Base-by-base conservation (phyloP, 1,284 basidiomycete species). In the Ganoderma multipileum region DNA sequence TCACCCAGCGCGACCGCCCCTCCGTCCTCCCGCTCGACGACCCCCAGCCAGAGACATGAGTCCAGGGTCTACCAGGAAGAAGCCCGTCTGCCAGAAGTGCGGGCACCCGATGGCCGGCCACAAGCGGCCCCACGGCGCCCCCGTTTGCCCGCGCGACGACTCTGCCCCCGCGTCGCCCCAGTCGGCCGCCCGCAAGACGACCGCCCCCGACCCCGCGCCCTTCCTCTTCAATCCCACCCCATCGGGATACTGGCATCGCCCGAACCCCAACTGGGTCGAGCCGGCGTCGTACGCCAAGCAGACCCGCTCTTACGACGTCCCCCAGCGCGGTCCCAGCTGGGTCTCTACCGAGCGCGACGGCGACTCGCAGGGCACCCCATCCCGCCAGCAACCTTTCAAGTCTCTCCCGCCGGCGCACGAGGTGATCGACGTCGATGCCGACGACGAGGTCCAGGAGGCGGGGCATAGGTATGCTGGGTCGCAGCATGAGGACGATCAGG, bases 81-180 rank as follows among this genome's bases (percentile, higher is more conserved):
- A 73, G 44, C 79, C 76, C 33, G 26, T 65, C n/a, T 80, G 79
- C 67, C 77, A 76, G 52, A 74, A 68, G 23, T 80, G 79, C 63
- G 74, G 76, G 14, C 47, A 63, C 2, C 76, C 71, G 47, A 80
- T 80, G 79, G 75, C 72, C 1, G 79, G 79, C 23, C 79, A 80
- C 72, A 79, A 77, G 68, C 75, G 79, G 23, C 77, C 77, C 3
- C 59, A 76, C 54, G 76, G 77, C 44, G 44, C 41, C 55, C 75
- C 74, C 41, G 67, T 79, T 41, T 79, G 79, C 58, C 79, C 79
- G 23, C 67, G 67, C 47, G 65, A 64, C 68, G 66, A 38, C 2
- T 58, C 69, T 47, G 63, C 65, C 50, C 58, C 66, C 0, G 36
- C 59, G 14, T 50, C 68, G 12, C 64, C 39, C 30, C 62, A 39